These are phyloP conservation scores for Aspergillus sp. DNA, from an alignment of 2,329 filamentous ascomycete species.

Conservation along the genomic window DNA sequence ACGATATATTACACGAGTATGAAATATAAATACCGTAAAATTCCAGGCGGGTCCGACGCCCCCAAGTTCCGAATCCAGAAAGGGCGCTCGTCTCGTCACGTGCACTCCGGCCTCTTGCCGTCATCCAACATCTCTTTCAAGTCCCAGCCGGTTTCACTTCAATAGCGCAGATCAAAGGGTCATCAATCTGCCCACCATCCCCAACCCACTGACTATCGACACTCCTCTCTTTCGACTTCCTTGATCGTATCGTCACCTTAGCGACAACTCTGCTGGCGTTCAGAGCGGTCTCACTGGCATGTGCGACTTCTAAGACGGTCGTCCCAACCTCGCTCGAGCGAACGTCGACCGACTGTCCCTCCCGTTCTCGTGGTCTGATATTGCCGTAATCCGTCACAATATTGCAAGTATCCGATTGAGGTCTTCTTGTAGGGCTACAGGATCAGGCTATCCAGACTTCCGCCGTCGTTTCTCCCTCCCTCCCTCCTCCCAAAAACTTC, in stretches of 20 bases:
- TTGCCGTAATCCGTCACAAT: constrained; percentile 11
- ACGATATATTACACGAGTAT: neutral
- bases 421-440: constrained; percentile 9
- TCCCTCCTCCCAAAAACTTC: constrained; percentile 15
- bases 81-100: constrained; percentile 28
- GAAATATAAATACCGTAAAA: constrained; percentile 4
- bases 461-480: constrained; percentile 14
- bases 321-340: constrained; percentile 35
- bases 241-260: constrained; percentile 7
- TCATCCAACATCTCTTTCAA: constrained; percentile 27
- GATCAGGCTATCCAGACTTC: constrained; percentile 17
- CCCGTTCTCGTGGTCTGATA: constrained; percentile 13
- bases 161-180: constrained; percentile 23
- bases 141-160: constrained; percentile 21
- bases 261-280: constrained; percentile 15
- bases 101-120: constrained; percentile 29
- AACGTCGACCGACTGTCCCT: constrained; percentile 28
- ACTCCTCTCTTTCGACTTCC: constrained; percentile 15
- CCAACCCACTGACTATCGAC: constrained; percentile 18
- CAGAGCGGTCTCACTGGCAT: constrained; percentile 28
- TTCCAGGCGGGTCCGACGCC: constrained; percentile 12
- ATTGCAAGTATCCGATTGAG: constrained; percentile 9
- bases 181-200: constrained; percentile 20
- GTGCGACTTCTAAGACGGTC: constrained; percentile 32
- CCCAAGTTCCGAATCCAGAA: constrained; percentile 9